Conservation (phyloP, 1,139 yeast genomes). For the Debaryomycetaceae sp. region DNA sequence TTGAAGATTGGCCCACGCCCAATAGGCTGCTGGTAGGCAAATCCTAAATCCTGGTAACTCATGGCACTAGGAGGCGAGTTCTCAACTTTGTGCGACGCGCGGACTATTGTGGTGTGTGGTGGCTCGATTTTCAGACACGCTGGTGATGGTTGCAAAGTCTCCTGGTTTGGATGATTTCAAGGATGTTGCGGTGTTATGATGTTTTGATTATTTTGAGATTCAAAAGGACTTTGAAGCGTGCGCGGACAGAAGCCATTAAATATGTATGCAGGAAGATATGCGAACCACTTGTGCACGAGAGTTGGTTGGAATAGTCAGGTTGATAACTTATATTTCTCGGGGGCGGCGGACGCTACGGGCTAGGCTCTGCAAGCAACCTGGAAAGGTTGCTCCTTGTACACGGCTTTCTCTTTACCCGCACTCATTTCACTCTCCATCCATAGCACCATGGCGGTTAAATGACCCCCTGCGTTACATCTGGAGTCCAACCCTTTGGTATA, state of each 20-base stretch:
- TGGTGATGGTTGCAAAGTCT: constrained; percentile 7
- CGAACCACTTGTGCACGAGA: background rate
- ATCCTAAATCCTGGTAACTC: constrained; percentile 7
- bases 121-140: background rate
- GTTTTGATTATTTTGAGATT: constrained; percentile 6
- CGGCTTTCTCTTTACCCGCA: constrained; percentile 12
- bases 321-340: constrained; percentile 1
- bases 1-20: too few relatives aligned
- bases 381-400: constrained; percentile 22
- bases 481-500: constrained; percentile 79
- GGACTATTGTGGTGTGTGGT: background rate
- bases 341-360: background rate
- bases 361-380: constrained; percentile 18
- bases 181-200: constrained; percentile 10
- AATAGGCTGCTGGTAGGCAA: too few relatives aligned
- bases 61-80: constrained; percentile 1
- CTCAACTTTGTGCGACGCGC: background rate
- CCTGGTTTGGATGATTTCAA: too few relatives aligned
- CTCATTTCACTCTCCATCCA: constrained; percentile 21
- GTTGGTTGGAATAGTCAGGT: constrained; percentile 1
- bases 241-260: background rate
- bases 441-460: constrained; percentile 61
- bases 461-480: constrained; percentile 75
- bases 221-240: background rate
- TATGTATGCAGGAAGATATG: background rate